These are phyloP conservation scores for Phytophthora syringae DNA, from an alignment of 352 stramenopile genomes.

Conservation along the genomic window DNA sequence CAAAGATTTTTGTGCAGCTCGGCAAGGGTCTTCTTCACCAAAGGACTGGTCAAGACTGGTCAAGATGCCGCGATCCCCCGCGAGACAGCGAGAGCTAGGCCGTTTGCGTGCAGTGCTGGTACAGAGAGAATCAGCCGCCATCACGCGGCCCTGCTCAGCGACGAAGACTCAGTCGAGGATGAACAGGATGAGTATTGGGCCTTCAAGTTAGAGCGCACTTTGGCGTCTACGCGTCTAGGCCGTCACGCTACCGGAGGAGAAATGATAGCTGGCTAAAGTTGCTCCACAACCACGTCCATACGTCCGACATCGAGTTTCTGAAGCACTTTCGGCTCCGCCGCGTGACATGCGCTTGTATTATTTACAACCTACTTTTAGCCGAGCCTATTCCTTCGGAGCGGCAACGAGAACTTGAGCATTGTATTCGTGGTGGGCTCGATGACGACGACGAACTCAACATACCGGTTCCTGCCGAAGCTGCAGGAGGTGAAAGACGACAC, in stretches of 20 bases:
- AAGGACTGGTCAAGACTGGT: too few species aligned
- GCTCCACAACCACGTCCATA: neutral
- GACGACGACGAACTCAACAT: too few species aligned
- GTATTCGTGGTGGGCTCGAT: too few species aligned
- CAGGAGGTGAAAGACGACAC: too few species aligned
- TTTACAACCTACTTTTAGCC: too few species aligned
- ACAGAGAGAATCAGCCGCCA: slow-evolving; percentile 1
- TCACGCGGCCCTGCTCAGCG: slow-evolving; percentile 1
- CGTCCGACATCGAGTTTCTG: slow-evolving; percentile 3
- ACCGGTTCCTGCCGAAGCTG: too few species aligned
- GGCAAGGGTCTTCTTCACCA: neutral
- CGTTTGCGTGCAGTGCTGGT: neutral
- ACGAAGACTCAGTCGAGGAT: slow-evolving; percentile 3
- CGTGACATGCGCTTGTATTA: too few species aligned
- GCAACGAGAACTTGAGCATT: too few species aligned
- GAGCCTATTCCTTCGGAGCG: too few species aligned
- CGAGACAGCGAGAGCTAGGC: slow-evolving; percentile 1
- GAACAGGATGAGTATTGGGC: slow-evolving; percentile 1
- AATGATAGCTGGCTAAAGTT: neutral
- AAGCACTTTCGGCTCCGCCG: neutral
- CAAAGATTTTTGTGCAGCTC: slow-evolving; percentile 5
- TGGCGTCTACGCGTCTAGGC: neutral
- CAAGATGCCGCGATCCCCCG: slow-evolving; percentile 5
- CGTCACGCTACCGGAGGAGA: neutral
- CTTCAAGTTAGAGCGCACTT: neutral